Conservation (phyloP, 129 eudicot genomes). For the Glebionis coronaria region DNA sequence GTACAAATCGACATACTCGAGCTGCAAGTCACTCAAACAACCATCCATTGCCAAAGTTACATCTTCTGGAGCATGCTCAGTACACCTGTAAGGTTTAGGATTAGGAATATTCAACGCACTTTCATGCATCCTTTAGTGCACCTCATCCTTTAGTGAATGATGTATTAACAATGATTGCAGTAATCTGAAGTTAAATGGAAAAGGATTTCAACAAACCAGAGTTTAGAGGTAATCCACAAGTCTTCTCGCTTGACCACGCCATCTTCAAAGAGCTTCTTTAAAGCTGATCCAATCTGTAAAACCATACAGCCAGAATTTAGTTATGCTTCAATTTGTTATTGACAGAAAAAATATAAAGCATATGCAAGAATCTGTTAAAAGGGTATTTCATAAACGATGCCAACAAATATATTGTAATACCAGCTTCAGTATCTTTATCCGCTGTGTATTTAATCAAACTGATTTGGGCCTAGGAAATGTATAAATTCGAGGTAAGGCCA, state of each 20-base stretch:
- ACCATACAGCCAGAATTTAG: background rate
- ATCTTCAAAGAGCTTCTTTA: conserved; percentile 76
- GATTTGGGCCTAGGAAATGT: too few relatives aligned
- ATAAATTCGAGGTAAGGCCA: too few relatives aligned
- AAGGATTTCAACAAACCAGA: conserved; percentile 44
- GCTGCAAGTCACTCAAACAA: conserved; percentile 62
- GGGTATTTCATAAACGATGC: too few relatives aligned
- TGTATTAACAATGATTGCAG: too few relatives aligned
- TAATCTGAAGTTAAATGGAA: background rate
- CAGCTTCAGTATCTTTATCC: too few relatives aligned
- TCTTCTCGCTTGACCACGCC: conserved; percentile 78
- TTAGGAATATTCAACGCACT: background rate
- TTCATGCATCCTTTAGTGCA: too few relatives aligned
- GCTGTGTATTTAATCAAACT: too few relatives aligned
- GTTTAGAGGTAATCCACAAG: conserved; percentile 80
- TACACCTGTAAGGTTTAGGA: conserved; percentile 38
- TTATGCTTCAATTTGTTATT: too few relatives aligned
- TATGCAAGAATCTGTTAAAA: too few relatives aligned
- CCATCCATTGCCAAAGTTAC: conserved; percentile 60
- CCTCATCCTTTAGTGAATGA: background rate
- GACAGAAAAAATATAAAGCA: too few relatives aligned
- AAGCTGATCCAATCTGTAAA: conserved; percentile 52
- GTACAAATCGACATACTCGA: conserved; percentile 70
- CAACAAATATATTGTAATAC: too few relatives aligned
- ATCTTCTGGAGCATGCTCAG: conserved; percentile 73